Base-by-base conservation (phyloP, 768 basidiomycete species). In the Suillus luteus region DNA sequence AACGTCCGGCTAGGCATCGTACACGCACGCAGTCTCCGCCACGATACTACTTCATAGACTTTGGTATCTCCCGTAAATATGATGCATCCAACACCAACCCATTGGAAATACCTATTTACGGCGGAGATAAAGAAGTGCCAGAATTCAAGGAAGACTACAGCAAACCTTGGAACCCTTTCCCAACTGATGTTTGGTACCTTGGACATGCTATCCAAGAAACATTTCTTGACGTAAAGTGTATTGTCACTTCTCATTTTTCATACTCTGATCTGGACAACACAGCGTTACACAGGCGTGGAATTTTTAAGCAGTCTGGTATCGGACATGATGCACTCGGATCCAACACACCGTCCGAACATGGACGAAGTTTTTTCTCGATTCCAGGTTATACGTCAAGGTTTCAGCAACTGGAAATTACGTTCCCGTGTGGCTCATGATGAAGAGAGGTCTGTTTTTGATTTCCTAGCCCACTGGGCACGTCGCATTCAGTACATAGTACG, bases 111-210 rank as follows among this genome's bases (percentile, higher is more conserved):
- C 73, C 77, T 0, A 70, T 80, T 1, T 66, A 65, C 6, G 83
- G 81, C 0, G 82, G 77, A 2, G 83, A 86, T 67, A 76, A 75
- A 61, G 70, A 78, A 0, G 77, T 75, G 0, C 82, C 82, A 0
- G 81, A 82, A 55, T 77, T 76, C 49, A 63, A 69, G 17, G 69
- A 74, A 31, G 68, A 71, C 31, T 33, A 33, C 31, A 33, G 31
- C 31, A 54, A 63, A 1, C 74, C 71, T 1, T 68, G 73, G 9
- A 67, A 84, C 62, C 80, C 81, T 0, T 84, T 83, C 43, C 69
- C 76, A 0, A 78, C 76, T 0, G 83, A 84, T 43, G 71, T 84
- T 2, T 84, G 80, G 65, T 78, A 77, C 37, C 64, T 83, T 1
- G 82, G 81, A 0, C 82, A 82, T 58, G 37, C 76, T 7, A 72